These are phyloP conservation scores for Puya raimondii DNA, from an alignment of 176 grass and related monocot genomes.

Conservation along the genomic window DNA sequence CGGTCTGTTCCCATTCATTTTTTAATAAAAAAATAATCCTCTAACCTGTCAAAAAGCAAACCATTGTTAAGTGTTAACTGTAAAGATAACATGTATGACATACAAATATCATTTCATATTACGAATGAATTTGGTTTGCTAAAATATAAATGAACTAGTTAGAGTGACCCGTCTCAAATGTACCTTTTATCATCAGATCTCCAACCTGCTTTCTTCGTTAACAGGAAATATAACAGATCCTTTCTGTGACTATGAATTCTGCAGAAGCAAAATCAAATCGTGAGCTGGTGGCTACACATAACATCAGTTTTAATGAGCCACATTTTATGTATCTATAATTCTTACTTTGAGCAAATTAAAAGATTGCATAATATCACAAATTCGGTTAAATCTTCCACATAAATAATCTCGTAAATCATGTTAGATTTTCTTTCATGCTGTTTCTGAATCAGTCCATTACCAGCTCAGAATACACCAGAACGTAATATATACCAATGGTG, in stretches of 20 bases:
- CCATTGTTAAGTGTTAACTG: neutral
- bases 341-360: neutral
- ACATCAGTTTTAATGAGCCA: neutral
- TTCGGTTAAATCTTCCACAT: neutral
- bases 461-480: too few species aligned
- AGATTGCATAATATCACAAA: neutral
- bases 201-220: neutral
- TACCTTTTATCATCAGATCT: neutral
- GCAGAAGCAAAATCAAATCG: neutral
- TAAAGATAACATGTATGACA: constrained; percentile 3
- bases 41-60: constrained; percentile 33
- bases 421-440: too few species aligned
- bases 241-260: neutral
- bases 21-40: constrained; percentile 12
- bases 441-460: too few species aligned
- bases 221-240: neutral
- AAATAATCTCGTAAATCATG: neutral
- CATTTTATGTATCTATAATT: neutral
- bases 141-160: neutral
- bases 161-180: neutral
- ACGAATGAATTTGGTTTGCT: neutral
- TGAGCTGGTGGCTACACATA: neutral
- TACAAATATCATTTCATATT: neutral
- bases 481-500: too few species aligned
- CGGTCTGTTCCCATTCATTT: constrained; percentile 56